These are phyloP conservation scores for Diaporthe caulivora DNA, from an alignment of 2,329 filamentous ascomycete genomes.

Conservation along the genomic window DNA sequence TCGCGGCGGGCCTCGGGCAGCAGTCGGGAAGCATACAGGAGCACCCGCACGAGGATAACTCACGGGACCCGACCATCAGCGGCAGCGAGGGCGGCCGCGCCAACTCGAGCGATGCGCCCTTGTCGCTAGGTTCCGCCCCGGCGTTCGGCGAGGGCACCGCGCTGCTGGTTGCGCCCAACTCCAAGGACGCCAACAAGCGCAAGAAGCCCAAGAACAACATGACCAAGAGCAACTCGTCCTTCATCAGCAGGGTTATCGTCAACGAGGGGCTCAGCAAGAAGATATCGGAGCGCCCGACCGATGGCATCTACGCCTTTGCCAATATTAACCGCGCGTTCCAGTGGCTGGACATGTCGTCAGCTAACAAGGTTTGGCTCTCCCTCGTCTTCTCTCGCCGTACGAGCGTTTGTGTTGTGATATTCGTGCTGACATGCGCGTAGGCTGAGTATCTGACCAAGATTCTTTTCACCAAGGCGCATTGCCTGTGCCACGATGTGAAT, in stretches of 20 bases:
- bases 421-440: conserved; percentile 56
- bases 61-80: conserved; percentile 69
- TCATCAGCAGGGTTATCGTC: conserved; percentile 95
- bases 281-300: conserved; percentile 80
- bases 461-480: conserved; percentile 95
- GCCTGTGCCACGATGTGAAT: conserved; percentile 94
- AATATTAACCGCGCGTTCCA: conserved; percentile 97
- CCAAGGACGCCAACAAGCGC: conserved; percentile 82
- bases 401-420: background rate
- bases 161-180: conserved; percentile 71
- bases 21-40: conserved; percentile 66
- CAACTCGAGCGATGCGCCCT: conserved; percentile 65
- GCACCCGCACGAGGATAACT: conserved; percentile 71
- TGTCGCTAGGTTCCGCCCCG: conserved; percentile 64
- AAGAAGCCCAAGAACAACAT: conserved; percentile 98
- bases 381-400: no score
- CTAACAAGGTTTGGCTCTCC: conserved; percentile 66
- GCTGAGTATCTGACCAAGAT: conserved; percentile 95
- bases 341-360: conserved; percentile 90
- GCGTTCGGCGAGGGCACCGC: conserved; percentile 90
- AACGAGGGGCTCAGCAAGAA: conserved; percentile 86
- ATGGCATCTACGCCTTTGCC: conserved; percentile 90
- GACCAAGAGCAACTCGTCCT: conserved; percentile 97
- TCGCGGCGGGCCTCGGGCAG: conserved; percentile 60
- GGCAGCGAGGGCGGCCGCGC: conserved; percentile 63